Percentiles rank a stretch among this genome's conserved stretches.
phyloP scores from a whole-genome alignment of 1,284 basidiomycete species.

The Sporisorium exsertum region DNA sequence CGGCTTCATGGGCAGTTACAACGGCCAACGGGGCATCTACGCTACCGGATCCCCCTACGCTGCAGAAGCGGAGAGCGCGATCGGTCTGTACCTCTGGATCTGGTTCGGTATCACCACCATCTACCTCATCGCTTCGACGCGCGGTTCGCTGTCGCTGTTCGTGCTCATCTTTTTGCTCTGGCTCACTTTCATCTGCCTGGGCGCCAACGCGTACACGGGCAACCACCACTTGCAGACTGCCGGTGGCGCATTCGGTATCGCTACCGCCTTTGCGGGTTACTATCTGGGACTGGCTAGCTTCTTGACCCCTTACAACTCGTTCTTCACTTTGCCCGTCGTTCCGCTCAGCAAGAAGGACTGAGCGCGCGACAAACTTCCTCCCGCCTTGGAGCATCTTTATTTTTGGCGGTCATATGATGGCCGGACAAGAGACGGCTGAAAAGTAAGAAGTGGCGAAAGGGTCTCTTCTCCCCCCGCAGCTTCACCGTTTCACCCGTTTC shows the following conservation, averaged over 20 bases:
- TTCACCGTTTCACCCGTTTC: too few relatives aligned
- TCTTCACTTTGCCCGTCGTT: slow-evolving; percentile 54
- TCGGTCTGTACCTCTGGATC: slow-evolving; percentile 53
- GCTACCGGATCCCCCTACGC: slow-evolving; percentile 24
- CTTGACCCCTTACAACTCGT: slow-evolving; percentile 47
- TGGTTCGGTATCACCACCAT: slow-evolving; percentile 60
- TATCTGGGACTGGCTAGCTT: slow-evolving; percentile 52
- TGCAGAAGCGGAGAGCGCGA: slow-evolving; percentile 32
- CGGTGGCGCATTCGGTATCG: slow-evolving; percentile 53
- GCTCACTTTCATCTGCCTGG: slow-evolving; percentile 47
- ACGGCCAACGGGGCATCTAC: slow-evolving; percentile 52
- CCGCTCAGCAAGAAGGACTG: slow-evolving; percentile 42
- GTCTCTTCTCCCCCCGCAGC: too few relatives aligned
- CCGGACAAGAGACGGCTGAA: too few relatives aligned
- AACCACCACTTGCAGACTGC: slow-evolving; percentile 26
- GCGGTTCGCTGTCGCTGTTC: slow-evolving; percentile 46
- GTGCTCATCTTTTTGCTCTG: slow-evolving; percentile 44
- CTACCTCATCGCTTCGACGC: slow-evolving; percentile 41
- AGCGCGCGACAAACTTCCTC: too few relatives aligned
- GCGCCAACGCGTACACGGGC: slow-evolving; percentile 29
- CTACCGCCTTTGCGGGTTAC: slow-evolving; percentile 51
- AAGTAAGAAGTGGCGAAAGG: too few relatives aligned
- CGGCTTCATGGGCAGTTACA: slow-evolving; percentile 45
- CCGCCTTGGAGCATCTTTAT: too few relatives aligned
- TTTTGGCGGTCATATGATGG: too few relatives aligned